Base-by-base conservation (phyloP, 2,329 filamentous ascomycete species). In the Arachnopeziza araneosa region DNA sequence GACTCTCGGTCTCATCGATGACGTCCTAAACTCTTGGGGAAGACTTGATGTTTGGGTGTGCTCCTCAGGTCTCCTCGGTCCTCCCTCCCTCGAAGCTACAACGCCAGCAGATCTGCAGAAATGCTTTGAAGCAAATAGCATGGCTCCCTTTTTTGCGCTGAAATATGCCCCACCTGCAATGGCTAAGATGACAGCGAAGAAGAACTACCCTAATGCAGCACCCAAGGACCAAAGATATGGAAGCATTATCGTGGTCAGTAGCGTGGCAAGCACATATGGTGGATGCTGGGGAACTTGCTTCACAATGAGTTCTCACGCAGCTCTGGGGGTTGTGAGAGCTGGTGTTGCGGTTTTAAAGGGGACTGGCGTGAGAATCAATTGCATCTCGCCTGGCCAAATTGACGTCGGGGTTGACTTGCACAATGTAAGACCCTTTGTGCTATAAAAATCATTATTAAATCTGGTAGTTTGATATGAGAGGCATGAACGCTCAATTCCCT, bases 81-180 rank as follows among this genome's bases (percentile, higher is more conserved):
- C 84, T 0, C 75, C 81, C 0, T 80, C 79, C 0, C 82, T 87
- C 61, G 77, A 79, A 32, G 76, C 77, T 17, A 87, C 83, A 1
- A 82, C 80, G 0, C 81, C 83, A 0, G 72, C 74, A 12, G 82
- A 84, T 66, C 73, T 87, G 17, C 77, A 80, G 68, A 79, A 78
- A 53, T 81, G 80, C 62, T 85, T 86, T 69, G 82, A 86, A 67
- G 80, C 82, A 1, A 85, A 86, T 67, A 78, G 78, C 49, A 78
- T 86, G 72, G 82, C 83, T 7, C 83, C 84, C 1, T 87, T 87
- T 75, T 86, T 85, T 66, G 84, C 83, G 1, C 75, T 87, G 63
- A 87, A 87, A 69, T 86, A 86, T 66, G 83, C 83, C 0, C 83
- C 84, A 0, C 79, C 83, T 1, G 84, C 85, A 1, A 87, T 87